Base-by-base conservation (phyloP, 2,329 filamentous ascomycete genomes). In the Nectriaceae sp. region DNA sequence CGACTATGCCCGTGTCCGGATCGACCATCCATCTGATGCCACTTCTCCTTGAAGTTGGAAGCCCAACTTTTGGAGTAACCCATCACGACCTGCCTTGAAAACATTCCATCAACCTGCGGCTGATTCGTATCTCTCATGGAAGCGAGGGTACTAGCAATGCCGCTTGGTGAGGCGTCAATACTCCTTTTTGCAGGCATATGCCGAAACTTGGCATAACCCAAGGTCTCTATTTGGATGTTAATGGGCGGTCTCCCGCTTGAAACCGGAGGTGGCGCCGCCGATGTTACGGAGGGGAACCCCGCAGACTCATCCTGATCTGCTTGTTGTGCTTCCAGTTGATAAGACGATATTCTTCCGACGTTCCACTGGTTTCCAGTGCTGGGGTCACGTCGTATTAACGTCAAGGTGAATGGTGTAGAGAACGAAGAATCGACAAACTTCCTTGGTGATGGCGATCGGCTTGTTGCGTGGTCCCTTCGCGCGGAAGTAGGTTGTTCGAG, bases 301-400 rank as follows among this genome's bases (percentile, higher is more conserved):
- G 49, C 61, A 40, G 21, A 56, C 42, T 51, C 60, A 21, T 51
- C 57, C 6, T 50, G 54, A 11, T 52, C 56, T 5, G 60, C 62
- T 2, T 61, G 57, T 10, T 61, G 57, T 16, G 44, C 46, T 38
- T 79, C 75, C 13, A 74, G 65, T 53, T 81, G 77, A 49, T 75
- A 75, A 0, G 79, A 82, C 2, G 76, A 78, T 41, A 90, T 77
- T 46, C 77, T 83, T 19, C 84, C 88, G 11, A 91, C 78, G 61
- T 91, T 91, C 87, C 87, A 90, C 65, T 91, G 88, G 46, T 76
- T 76, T 6, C 83, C 83, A 8, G 84, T 82, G 19, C 78, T 75
- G 1, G 86, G 86, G 63, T 91, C 85, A 54, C 88, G 81, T n/a
- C 88, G 84, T 59, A 91, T 90, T 13, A 92, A 67, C 0, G 83